Percentiles rank a stretch among this genome's conserved stretches.
These are phyloP conservation scores for Epichloe baconii DNA, from an alignment of 2,329 filamentous ascomycete species.

Conservation along the genomic window DNA sequence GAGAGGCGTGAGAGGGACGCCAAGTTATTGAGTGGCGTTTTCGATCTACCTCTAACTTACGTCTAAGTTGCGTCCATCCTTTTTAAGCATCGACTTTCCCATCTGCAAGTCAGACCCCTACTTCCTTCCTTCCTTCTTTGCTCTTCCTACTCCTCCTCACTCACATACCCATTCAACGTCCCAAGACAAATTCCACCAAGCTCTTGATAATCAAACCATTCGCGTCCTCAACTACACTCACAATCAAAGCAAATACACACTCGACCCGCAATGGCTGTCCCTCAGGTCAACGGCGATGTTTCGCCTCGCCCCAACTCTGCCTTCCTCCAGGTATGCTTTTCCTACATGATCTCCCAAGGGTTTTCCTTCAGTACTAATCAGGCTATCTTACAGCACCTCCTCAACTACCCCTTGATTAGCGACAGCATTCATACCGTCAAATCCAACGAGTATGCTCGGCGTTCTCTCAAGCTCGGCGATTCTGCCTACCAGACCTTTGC, in stretches of 20 bases:
- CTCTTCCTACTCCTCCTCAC: too few species aligned
- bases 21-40: conserved; percentile 4
- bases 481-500: conserved; percentile 65
- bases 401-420: conserved; percentile 70
- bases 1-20: background rate
- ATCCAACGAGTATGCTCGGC: conserved; percentile 69
- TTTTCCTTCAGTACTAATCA: background rate
- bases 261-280: conserved; percentile 20
- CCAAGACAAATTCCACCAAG: background rate
- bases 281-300: conserved; percentile 39
- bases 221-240: background rate
- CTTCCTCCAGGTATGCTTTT: conserved; percentile 32
- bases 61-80: background rate
- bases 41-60: background rate
- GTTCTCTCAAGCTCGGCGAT: conserved; percentile 63
- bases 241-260: background rate
- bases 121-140: background rate
- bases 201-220: background rate
- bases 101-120: background rate
- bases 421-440: conserved; percentile 70
- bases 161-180: background rate
- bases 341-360: too few species aligned
- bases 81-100: conserved; percentile 5
- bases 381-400: conserved; percentile 52
- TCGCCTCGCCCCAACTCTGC: conserved; percentile 32